Percentiles rank a stretch among this genome's conserved stretches.
Evolutionary conservation across 495 filamentous ascomycete genomes (phyloP).

Genomic region (Xylaria acuta): DNA sequence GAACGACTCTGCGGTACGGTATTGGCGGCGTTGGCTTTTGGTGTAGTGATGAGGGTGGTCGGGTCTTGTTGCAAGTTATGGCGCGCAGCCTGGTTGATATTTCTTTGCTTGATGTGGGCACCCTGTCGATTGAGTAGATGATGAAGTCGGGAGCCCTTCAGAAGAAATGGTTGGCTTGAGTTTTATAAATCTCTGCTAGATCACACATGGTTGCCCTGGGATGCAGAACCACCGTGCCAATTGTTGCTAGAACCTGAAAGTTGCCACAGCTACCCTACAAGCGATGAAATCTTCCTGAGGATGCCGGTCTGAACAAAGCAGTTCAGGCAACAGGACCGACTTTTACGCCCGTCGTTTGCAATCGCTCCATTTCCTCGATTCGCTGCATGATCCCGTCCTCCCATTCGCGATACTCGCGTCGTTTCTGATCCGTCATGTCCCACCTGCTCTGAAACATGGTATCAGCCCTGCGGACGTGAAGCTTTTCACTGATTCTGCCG

Average conservation of each 20-base stretch:
- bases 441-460: slow-evolving; percentile 87
- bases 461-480: slow-evolving; percentile 58
- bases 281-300: not conserved
- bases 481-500: slow-evolving; percentile 36
- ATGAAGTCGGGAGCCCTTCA: not conserved
- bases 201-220: not conserved
- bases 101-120: not conserved
- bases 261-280: not conserved
- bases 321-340: slow-evolving; percentile 30
- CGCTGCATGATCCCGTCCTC: slow-evolving; percentile 66
- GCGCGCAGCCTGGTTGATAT: not conserved
- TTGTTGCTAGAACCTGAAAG: not conserved
- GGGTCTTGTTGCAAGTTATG: not conserved
- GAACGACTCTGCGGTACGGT: not conserved
- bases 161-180: not conserved
- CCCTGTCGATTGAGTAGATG: not conserved
- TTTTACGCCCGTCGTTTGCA: slow-evolving; percentile 37
- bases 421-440: slow-evolving; percentile 74
- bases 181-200: not conserved
- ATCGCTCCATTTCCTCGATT: slow-evolving; percentile 59
- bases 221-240: not conserved
- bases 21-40: not conserved
- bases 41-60: not conserved
- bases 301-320: not conserved
- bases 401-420: slow-evolving; percentile 74